These are phyloP conservation scores for Tetraselmis chui DNA, from an alignment of 139 green algal genomes.

Conservation along the genomic window DNA sequence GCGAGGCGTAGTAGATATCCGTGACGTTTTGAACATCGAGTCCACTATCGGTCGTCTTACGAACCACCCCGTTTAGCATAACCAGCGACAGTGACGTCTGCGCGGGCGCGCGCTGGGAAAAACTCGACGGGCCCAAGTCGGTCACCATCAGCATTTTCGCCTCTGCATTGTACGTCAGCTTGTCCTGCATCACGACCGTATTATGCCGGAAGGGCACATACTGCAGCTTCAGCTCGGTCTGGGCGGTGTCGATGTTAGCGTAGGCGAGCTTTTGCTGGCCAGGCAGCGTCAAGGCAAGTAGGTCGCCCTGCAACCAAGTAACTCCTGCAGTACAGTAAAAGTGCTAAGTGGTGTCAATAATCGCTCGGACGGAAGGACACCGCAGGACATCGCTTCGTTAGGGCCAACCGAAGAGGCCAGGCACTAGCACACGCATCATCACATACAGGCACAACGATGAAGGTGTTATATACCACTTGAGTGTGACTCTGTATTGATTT, in stretches of 20 bases:
- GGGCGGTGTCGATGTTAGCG: background rate
- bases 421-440: no score
- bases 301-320: background rate
- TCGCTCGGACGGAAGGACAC: no score
- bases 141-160: background rate
- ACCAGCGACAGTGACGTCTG: background rate
- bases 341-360: no score
- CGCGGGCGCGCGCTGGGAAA: background rate
- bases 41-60: background rate
- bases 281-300: background rate
- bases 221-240: background rate
- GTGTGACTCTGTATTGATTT: no score
- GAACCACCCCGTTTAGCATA: background rate
- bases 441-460: no score
- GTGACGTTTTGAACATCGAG: background rate
- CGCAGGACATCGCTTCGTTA: no score
- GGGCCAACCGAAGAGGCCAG: no score
- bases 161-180: background rate
- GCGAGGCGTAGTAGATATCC: background rate
- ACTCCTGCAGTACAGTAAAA: no score
- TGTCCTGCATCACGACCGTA: background rate
- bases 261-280: background rate
- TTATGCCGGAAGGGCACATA: background rate
- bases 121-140: background rate
- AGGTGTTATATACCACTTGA: no score